A percentile compares a stretch with the other conserved stretches of the same genome.
Conservation (phyloP, 805 yeast species). For the Millerozyma miso region DNA sequence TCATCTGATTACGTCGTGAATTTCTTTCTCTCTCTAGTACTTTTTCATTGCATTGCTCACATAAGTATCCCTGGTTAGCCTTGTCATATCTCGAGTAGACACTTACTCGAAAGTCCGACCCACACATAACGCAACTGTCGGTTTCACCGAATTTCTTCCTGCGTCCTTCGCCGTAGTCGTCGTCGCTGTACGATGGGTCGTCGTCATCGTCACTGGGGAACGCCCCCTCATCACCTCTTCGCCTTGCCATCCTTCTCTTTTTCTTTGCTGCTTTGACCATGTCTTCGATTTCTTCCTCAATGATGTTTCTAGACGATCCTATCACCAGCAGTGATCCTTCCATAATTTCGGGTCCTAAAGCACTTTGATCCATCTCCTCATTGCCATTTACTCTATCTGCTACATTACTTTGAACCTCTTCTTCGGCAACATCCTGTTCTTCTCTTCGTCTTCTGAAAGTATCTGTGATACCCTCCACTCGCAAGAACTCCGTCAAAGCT, state of each 20-base stretch:
- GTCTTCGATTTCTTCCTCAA: conserved; percentile 23
- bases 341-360: conserved; percentile 1
- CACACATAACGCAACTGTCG: conserved; percentile 63
- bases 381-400: conserved; percentile 1
- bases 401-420: conserved; percentile 13
- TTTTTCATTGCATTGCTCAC: conserved; percentile 54
- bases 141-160: conserved; percentile 44
- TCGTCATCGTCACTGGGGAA: conserved; percentile 28
- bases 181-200: conserved; percentile 19
- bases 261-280: conserved; percentile 38
- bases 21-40: conserved; percentile 39
- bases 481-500: conserved; percentile 82
- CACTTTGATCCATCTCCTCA: neutral
- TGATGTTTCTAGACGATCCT: conserved; percentile 7
- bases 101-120: conserved; percentile 50
- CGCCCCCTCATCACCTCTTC: conserved; percentile 16
- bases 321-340: neutral
- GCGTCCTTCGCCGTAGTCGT: conserved; percentile 15
- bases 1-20: conserved; percentile 49
- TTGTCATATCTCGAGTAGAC: conserved; percentile 59
- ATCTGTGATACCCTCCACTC: conserved; percentile 87
- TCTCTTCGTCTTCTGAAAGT: conserved; percentile 50
- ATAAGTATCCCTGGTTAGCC: conserved; percentile 58
- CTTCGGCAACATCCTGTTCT: conserved; percentile 5
- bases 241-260: conserved; percentile 35